Percentiles rank a stretch among this genome's conserved stretches.
These are phyloP conservation scores for Diutina scorzettiae DNA, from an alignment of 1,139 yeast genomes.

Conservation along the genomic window DNA sequence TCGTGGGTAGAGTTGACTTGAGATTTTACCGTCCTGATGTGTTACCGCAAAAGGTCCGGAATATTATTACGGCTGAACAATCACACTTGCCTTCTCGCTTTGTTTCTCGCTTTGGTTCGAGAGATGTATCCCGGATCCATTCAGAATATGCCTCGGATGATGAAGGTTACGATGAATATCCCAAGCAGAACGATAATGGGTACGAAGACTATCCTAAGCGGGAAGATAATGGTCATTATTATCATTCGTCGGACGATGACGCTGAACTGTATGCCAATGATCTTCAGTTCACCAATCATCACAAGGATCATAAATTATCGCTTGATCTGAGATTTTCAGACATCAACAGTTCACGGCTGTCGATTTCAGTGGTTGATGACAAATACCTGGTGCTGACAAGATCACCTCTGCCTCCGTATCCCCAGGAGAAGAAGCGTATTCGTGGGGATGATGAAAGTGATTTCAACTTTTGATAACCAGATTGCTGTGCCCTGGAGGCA, in stretches of 20 bases:
- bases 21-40: conserved; percentile 68
- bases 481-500: no score
- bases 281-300: neutral
- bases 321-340: neutral
- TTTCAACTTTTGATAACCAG: conserved; percentile 2
- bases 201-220: neutral
- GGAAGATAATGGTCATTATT: neutral
- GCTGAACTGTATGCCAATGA: neutral
- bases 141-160: neutral
- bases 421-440: neutral
- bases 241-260: neutral
- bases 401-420: conserved; percentile 4
- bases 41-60: conserved; percentile 6
- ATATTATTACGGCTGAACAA: conserved; percentile 34
- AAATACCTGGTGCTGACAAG: neutral
- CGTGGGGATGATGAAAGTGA: conserved; percentile 4
- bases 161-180: neutral
- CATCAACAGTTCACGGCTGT: neutral
- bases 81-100: neutral
- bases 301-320: no score
- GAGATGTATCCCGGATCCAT: neutral
- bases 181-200: neutral
- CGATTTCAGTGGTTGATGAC: conserved; percentile 1
- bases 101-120: neutral
- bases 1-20: conserved; percentile 56